Percentiles rank a stretch among this genome's conserved stretches.
phyloP scores from a whole-genome alignment of 495 filamentous ascomycete genomes.

The Aspergillus homomorphus region DNA sequence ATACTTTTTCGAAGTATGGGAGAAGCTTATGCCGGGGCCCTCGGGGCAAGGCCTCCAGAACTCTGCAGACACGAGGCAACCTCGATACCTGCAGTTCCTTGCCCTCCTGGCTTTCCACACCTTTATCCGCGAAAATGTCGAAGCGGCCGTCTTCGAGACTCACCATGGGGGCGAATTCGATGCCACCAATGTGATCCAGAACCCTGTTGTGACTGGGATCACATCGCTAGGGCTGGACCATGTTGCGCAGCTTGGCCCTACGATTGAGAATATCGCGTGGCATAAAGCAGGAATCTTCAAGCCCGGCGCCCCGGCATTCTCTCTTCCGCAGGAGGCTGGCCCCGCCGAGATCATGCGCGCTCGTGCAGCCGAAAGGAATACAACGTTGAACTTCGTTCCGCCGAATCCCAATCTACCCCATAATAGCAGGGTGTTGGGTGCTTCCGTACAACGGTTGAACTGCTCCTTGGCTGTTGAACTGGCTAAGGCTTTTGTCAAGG shows the following conservation, averaged over 20 bases:
- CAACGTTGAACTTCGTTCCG: constrained; percentile 52
- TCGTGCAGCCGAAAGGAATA: constrained; percentile 62
- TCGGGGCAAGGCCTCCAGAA: neutral
- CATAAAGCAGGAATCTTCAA: constrained; percentile 89
- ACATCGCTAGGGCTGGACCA: constrained; percentile 81
- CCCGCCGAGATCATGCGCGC: constrained; percentile 57
- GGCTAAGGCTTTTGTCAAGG: constrained; percentile 20
- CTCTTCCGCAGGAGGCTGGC: constrained; percentile 55
- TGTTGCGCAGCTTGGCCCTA: constrained; percentile 64
- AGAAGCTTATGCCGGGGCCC: constrained; percentile 44
- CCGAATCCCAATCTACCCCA: constrained; percentile 44
- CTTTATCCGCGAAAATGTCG: constrained; percentile 66
- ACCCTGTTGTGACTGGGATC: constrained; percentile 66
- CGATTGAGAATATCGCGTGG: constrained; percentile 82
- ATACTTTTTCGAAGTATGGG: constrained; percentile 69
- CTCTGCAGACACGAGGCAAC: constrained; percentile 25
- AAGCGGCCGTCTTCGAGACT: constrained; percentile 72
- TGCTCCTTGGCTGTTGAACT: constrained; percentile 39
- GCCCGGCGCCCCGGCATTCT: constrained; percentile 59
- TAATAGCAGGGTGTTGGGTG: constrained; percentile 23
- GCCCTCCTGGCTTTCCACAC: constrained; percentile 74
- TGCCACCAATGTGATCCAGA: constrained; percentile 72
- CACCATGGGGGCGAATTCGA: constrained; percentile 86
- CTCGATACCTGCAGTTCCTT: constrained; percentile 60
- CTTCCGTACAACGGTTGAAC: constrained; percentile 39